Evolutionary conservation across 2,329 filamentous ascomycete genomes (phyloP).

Genomic region (Aurifilum marmelostoma): DNA sequence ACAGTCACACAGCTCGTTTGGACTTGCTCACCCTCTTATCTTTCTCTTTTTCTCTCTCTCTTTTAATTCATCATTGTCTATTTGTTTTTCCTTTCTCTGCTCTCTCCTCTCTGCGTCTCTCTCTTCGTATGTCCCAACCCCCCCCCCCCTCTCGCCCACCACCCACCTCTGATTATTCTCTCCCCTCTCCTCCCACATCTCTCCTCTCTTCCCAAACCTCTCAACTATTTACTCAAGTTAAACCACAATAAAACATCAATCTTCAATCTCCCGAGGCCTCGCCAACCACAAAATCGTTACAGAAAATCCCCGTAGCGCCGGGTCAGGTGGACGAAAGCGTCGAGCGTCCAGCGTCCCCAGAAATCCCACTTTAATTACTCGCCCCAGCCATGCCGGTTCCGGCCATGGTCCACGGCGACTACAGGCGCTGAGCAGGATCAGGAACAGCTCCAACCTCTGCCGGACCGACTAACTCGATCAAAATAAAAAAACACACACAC

Average conservation of each 20-base stretch:
- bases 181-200: background rate
- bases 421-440: background rate
- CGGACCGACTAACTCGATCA: background rate
- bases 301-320: slow-evolving; percentile 13
- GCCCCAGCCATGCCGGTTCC: slow-evolving; percentile 26
- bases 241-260: background rate
- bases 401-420: slow-evolving; percentile 11
- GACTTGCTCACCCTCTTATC: background rate
- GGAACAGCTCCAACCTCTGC: background rate
- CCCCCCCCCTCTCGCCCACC: no score
- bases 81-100: no score
- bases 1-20: background rate
- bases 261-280: no score
- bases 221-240: no score
- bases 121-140: no score
- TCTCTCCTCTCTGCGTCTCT: background rate
- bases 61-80: no score
- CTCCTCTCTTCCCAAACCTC: no score
- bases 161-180: no score
- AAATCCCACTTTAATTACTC: slow-evolving; percentile 19
- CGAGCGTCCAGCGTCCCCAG: background rate
- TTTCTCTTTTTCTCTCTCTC: background rate
- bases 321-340: background rate
- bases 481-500: background rate
- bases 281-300: background rate